A percentile compares a stretch with the other conserved stretches of the same genome.
Conservation (phyloP, 169 alveolate genomes). For the Besnoitia besnoiti region DNA sequence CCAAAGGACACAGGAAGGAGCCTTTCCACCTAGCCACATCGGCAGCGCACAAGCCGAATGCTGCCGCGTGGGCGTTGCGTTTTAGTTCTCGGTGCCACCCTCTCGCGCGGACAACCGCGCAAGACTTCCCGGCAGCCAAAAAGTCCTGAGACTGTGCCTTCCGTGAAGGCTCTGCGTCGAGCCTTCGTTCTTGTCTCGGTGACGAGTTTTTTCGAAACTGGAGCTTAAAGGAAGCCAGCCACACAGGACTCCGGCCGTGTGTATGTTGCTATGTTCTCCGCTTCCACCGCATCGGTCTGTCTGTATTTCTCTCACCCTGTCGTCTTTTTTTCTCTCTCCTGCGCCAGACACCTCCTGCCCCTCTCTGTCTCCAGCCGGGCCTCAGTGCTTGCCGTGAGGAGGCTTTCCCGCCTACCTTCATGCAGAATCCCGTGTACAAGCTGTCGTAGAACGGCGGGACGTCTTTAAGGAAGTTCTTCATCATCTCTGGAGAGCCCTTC, state of each 20-base stretch:
- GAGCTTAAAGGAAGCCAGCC: no score
- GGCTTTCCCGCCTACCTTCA: not conserved
- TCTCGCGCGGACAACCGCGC: not conserved
- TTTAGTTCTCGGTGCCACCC: no score
- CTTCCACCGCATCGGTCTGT: no score
- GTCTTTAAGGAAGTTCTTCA: constrained; percentile 84
- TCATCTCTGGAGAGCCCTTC: constrained; percentile 97
- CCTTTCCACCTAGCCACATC: no score
- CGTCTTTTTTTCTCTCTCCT: not conserved
- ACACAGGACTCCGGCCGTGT: not conserved
- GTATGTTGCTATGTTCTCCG: not conserved
- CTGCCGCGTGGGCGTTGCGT: no score
- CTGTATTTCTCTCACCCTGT: not conserved
- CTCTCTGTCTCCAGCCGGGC: not conserved
- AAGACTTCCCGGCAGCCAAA: no score
- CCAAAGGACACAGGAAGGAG: not conserved
- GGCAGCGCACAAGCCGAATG: no score
- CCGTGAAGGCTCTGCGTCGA: not conserved
- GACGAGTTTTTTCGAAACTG: no score
- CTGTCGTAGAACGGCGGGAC: constrained; percentile 91
- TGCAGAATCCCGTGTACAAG: constrained; percentile 41
- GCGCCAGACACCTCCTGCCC: not conserved
- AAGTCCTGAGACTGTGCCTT: no score
- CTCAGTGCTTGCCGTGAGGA: not conserved
- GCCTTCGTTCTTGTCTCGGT: not conserved